These are phyloP conservation scores for Tolypocladium endophyticum DNA, from an alignment of 2,329 filamentous ascomycete species.

Conservation along the genomic window DNA sequence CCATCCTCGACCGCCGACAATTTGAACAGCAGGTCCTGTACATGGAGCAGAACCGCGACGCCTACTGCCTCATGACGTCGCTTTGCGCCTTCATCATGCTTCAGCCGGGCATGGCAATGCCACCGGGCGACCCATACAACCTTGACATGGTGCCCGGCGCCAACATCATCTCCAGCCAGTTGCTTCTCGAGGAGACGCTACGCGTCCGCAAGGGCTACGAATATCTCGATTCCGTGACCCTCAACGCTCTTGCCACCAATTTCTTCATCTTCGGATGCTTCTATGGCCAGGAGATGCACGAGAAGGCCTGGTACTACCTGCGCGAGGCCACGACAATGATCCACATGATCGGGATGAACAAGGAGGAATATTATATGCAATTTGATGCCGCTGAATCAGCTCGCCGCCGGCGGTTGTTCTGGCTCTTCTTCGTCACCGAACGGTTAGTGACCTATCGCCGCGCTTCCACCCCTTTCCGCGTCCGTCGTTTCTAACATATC, in stretches of 20 bases:
- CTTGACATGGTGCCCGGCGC: constrained; percentile 46
- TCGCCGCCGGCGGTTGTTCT: constrained; percentile 57
- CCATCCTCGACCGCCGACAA: constrained; percentile 48
- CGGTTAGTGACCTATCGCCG: constrained; percentile 33
- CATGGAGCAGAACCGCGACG: constrained; percentile 52
- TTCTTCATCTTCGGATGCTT: constrained; percentile 69
- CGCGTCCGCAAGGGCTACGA: constrained; percentile 55
- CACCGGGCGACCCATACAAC: constrained; percentile 43
- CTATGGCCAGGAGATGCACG: constrained; percentile 61
- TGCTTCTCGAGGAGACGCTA: constrained; percentile 57
- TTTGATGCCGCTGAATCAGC: constrained; percentile 50
- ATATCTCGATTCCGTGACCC: constrained; percentile 43
- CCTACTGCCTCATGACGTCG: constrained; percentile 54
- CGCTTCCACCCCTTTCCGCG: neutral
- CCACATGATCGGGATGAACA: constrained; percentile 48
- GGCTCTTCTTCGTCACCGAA: constrained; percentile 63
- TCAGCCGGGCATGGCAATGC: constrained; percentile 56
- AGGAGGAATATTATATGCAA: constrained; percentile 51
- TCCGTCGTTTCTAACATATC: neutral
- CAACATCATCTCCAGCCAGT: constrained; percentile 52
- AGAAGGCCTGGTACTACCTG: constrained; percentile 70
- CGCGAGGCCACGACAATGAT: constrained; percentile 66
- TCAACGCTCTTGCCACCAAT: constrained; percentile 57
- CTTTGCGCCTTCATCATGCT: constrained; percentile 59
- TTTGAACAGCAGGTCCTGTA: constrained; percentile 48